Evolutionary conservation across 495 filamentous ascomycete species (phyloP), one percentile per base, ranked within the genome.

Genomic region (Letharia lupina): DNA sequence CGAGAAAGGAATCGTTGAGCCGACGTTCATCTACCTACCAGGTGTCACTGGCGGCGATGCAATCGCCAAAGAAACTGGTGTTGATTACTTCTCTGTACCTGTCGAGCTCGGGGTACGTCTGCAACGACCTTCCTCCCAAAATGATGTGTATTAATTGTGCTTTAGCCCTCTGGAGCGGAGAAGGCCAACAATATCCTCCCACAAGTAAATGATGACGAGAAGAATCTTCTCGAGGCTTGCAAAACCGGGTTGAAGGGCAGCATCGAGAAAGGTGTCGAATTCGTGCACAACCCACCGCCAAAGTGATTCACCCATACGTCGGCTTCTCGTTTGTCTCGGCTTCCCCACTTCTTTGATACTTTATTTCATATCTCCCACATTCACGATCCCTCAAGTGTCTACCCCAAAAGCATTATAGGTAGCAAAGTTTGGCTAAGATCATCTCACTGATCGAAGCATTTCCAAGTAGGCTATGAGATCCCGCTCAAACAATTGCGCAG

Each of bases 1-100:
- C 69, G 87, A 93, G 82, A 90, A 91, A 77, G 90, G 90, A 69
- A 88, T 98, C 71, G 84, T 96, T 60, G 92, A 96, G 82, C 93
- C 95, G 63, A 91, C 91, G 74, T 98, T 87, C 77, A 86, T 98
- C 76, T 96, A 98, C 80, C 87, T 98, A 31, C 87, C 91, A 61
- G 95, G 92, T 74, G 83, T 98, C 54, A 74, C 87, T 37, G 95
- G 95, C 65, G 95, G 95, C 72, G 87, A 91, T 47, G 91, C 84
- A 68, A 87, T 98, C 70, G 80, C 76, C 65, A 89, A 95, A 82
- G 87, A 83, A 63, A 88, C 86, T 66, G 93, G 93, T 70, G 80
- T 87, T 71, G 91, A 98, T 56, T 98, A 89, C 83, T 98, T 98
- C 83, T 96, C 94, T 56, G 91, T 93, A 64, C 93, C 92, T 31